Base-by-base conservation (phyloP, 768 basidiomycete genomes). In the Fomitopsis serialis region DNA sequence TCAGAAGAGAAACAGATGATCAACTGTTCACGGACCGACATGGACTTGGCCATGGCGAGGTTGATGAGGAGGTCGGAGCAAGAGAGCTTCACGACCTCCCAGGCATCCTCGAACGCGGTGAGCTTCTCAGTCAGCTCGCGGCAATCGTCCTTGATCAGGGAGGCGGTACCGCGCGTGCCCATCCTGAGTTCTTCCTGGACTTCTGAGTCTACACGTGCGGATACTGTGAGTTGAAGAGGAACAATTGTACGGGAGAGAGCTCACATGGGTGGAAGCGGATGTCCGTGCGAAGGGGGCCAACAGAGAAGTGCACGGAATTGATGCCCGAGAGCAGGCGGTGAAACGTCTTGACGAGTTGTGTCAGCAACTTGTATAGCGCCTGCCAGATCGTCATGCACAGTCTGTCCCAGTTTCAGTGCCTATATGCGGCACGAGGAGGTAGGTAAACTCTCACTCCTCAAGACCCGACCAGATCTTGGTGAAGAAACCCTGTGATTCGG, bases 341-440 rank as follows among this genome's bases (percentile, higher is more conserved):
- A 54, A 66, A 66, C 8, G 54, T 50, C 42, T 58, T 55, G 32
- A 64, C 56, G 4, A 66, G 46, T n/a, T 56, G 57, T 23, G 37
- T 56, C 29, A 64, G 27, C 10, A 63, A 53, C 21, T 52, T 48
- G 34, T 62, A 54, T 13, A 66, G 47, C 15, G 45, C 56, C 65
- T 62, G 55, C 65, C 65, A 66, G 17, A 64, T 55, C 1, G 60
- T 55, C 58, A 64, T 61, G 56, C 61, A 66, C 3, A 64, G 25
- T 24, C 65, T 66, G 40, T 2, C 17, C 15, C 5, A 15, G 15
- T 7, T 40, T 40, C 8, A 48, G 46, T 22, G 19, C 12, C 25
- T 12, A 15, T 27, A n/a, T n/a, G n/a, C n/a, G 29, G 2, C 32
- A 25, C 5, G 25, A 23, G 12, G 15, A 36, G 10, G 40, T 23